These are phyloP conservation scores for Blastobotrys peoriensis DNA, from an alignment of 805 yeast genomes.

Conservation along the genomic window DNA sequence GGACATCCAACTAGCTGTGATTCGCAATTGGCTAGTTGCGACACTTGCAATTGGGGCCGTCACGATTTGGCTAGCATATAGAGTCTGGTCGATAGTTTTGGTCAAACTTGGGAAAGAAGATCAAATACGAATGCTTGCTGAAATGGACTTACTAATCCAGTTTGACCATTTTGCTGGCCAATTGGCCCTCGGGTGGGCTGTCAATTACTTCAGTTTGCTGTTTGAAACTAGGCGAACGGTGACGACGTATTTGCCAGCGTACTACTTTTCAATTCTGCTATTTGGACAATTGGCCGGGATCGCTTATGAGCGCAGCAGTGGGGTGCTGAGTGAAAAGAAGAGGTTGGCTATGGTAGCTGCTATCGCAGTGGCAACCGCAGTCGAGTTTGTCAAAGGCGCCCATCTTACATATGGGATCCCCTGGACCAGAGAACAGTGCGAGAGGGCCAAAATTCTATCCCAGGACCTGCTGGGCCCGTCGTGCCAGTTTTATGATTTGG, in stretches of 20 bases:
- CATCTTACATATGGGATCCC: slow-evolving; percentile 6
- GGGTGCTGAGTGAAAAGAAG: not conserved
- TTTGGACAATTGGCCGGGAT: slow-evolving; percentile 53
- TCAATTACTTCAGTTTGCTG: slow-evolving; percentile 66
- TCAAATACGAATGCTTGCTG: slow-evolving; percentile 1
- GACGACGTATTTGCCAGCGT: slow-evolving; percentile 77
- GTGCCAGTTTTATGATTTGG: slow-evolving; percentile 1
- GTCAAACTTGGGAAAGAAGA: slow-evolving; percentile 14
- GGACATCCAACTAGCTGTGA: not conserved
- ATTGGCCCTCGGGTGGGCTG: slow-evolving; percentile 61
- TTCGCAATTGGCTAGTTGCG: slow-evolving; percentile 9
- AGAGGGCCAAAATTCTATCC: not conserved
- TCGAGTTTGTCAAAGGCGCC: slow-evolving; percentile 4
- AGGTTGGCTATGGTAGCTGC: not conserved
- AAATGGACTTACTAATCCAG: slow-evolving; percentile 37
- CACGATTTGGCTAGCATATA: slow-evolving; percentile 9
- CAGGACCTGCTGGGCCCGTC: no score
- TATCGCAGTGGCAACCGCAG: slow-evolving; percentile 12
- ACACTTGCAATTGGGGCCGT: slow-evolving; percentile 8
- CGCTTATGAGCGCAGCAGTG: slow-evolving; percentile 33
- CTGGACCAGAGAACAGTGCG: slow-evolving; percentile 4
- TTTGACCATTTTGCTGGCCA: slow-evolving; percentile 53
- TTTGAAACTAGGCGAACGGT: slow-evolving; percentile 77
- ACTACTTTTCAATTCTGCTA: slow-evolving; percentile 65
- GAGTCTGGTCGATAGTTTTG: slow-evolving; percentile 4